Evolutionary conservation across 805 yeast genomes (phyloP), one percentile per base, ranked within the genome.

Genomic region (Candida nanaspora): DNA sequence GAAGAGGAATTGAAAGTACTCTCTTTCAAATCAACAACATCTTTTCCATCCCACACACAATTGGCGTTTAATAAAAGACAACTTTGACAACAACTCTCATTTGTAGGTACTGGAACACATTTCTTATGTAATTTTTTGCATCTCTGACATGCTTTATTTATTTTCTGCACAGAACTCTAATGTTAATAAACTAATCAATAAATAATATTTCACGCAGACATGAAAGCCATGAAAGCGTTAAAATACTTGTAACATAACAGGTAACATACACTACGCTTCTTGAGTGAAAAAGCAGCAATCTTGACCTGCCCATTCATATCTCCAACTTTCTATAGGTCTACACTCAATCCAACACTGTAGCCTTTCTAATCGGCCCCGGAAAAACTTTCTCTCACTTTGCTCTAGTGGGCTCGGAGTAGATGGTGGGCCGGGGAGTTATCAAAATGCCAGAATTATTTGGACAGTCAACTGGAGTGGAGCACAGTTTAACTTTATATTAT

Each of bases 81-180:
- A 1, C 15, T 13, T 19, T 31, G 18, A 3, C 47, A n/a, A n/a
- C n/a, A n/a, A n/a, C n/a, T n/a, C n/a, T n/a, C 44, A 4, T 44
- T 31, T 16, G 41, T 44, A 14, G 31, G 21, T 26, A 58, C 47
- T 13, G 40, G 46, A 13, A 29, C 35, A 28, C 57, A 50, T 6
- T 42, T 49, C 30, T 46, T 50, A 38, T 58, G 63, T 8, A 44
- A 33, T 29, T 44, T 48, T 30, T 56, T 44, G 33, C 63, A 57
- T 20, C 55, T 39, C 16, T 43, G 39, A 35, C 63, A 58, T 4
- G 63, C 61, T 25, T 43, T 48, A 3, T 46, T 26, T 1, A 56
- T 40, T 21, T 48, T 42, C 45, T 42, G 15, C n/a, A n/a, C n/a
- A n/a, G n/a, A n/a, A n/a, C n/a, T n/a, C n/a, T 28, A 14, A 13